Evolutionary conservation across 805 yeast species (phyloP), one percentile per base, ranked within the genome.

Genomic region (Torulaspora gathmanii): DNA sequence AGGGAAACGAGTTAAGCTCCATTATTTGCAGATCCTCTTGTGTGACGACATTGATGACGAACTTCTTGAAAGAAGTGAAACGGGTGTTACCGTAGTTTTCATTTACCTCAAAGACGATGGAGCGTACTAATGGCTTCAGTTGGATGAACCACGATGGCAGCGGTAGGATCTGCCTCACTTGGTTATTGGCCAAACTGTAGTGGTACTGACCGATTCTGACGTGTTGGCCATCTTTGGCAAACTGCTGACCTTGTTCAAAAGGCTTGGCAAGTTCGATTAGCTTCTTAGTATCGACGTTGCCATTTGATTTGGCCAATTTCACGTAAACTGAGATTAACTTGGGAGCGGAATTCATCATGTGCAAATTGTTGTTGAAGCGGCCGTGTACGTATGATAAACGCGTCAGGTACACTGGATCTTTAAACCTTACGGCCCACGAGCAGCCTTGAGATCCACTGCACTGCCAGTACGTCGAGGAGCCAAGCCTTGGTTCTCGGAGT

Each of bases 11-110:
- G 37, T 45, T 48, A 25, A 49, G 31, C 33, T 54, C 54, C 46
- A 58, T 50, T 5, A 64, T 55, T 22, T 52, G 48, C 25, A 63
- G 37, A 50, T 70, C 74, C 29, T 64, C 59, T 33, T 58, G 56
- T 0, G 72, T 68, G 11, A 74, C 58, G 1, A 77, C 79, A 46
- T 74, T 71, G 9, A 74, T 55, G 4, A 64, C 55, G 33, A 70
- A 68, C 46, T 69, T 72, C 45, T 64, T 60, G 19, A 69, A 39
- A 22, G 73, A 63, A 1, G 70, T 67, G 40, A 57, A 70, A 13
- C 61, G 51, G n/a, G 54, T 47, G 40, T 68, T 66, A 5, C 73
- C 73, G 44, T 68, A 61, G 42, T 69, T 70, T 9, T 58, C 64
- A 19, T 60, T 58, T 3, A 66, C 54, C 16, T 55, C 52, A 20